Evolutionary conservation across 176 grass and related monocot genomes (phyloP).

Genomic region (Puya raimondii): DNA sequence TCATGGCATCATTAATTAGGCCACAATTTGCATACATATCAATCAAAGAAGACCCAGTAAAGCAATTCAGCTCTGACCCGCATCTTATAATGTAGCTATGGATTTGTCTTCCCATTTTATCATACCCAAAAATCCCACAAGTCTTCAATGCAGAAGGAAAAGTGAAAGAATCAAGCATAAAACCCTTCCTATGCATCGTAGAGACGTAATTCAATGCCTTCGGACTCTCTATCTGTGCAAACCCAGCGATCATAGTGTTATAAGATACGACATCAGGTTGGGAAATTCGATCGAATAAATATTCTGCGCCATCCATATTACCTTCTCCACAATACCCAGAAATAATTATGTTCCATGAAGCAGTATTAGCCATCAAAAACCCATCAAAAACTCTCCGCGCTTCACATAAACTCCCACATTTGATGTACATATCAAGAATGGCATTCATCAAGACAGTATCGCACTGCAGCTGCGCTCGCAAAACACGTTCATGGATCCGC

Average conservation of each 20-base stretch:
- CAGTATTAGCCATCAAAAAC: conserved; percentile 2
- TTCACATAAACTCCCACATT: conserved; percentile 26
- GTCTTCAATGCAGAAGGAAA: conserved; percentile 29
- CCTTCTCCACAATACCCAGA: conserved; percentile 24
- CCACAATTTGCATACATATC: conserved; percentile 38
- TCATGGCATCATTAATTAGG: conserved; percentile 14
- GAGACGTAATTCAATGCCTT: conserved; percentile 22
- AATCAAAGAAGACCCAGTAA: conserved; percentile 25
- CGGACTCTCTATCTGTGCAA: conserved; percentile 20
- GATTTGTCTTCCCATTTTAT: conserved; percentile 26
- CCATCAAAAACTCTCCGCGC: conserved; percentile 21
- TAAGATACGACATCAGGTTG: conserved; percentile 29
- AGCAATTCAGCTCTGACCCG: conserved; percentile 15
- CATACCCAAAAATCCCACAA: conserved; percentile 9
- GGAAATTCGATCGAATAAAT: conserved; percentile 17
- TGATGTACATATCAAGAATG: conserved; percentile 31
- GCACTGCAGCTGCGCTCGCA: neutral
- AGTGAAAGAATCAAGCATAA: conserved; percentile 26
- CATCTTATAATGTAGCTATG: conserved; percentile 24
- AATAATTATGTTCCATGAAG: conserved; percentile 33
- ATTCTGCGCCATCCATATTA: conserved; percentile 18
- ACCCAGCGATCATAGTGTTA: conserved; percentile 28
- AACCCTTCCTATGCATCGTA: conserved; percentile 29
- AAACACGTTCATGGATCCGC: conserved; percentile 14
- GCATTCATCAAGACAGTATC: conserved; percentile 26